Evolutionary conservation across 192 early-diverging fungal species (phyloP).

Genomic region (Umbelopsis vinacea): DNA sequence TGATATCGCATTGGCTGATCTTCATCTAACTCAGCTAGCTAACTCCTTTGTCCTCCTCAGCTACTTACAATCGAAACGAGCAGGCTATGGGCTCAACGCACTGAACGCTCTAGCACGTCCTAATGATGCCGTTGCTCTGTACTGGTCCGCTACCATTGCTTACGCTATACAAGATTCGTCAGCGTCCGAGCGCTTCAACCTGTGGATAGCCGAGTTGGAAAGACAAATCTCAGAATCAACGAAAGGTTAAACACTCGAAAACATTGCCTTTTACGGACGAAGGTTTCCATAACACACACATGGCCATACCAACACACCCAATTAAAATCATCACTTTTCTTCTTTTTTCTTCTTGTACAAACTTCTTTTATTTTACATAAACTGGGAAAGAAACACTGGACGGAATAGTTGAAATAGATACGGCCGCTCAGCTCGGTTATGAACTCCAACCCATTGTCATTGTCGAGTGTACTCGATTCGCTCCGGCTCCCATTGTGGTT

Average conservation of each 20-base stretch:
- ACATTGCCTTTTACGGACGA: slow-evolving; percentile 19
- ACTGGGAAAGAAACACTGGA: slow-evolving; percentile 3
- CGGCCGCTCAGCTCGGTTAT: slow-evolving; percentile 20
- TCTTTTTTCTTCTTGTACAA: slow-evolving; percentile 1
- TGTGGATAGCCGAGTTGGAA: slow-evolving; percentile 17
- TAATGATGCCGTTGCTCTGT: slow-evolving; percentile 16
- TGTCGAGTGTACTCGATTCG: slow-evolving; percentile 13
- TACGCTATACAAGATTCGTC: slow-evolving; percentile 6
- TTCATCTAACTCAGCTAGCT: background rate
- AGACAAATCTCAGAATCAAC: background rate
- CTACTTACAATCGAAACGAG: slow-evolving; percentile 13
- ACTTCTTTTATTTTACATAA: background rate
- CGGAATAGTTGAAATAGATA: slow-evolving; percentile 19
- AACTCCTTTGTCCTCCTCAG: slow-evolving; percentile 1
- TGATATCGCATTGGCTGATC: background rate
- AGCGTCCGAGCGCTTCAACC: slow-evolving; percentile 4
- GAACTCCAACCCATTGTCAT: slow-evolving; percentile 25
- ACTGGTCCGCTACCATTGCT: slow-evolving; percentile 21
- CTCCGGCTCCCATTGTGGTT: slow-evolving; percentile 22
- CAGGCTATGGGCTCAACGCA: slow-evolving; percentile 1
- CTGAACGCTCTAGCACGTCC: slow-evolving; percentile 22
- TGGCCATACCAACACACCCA: background rate
- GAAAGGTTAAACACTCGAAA: background rate
- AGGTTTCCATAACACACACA: background rate
- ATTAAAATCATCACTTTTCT: background rate